Evolutionary conservation across 805 yeast species (phyloP).

Genomic region (Candida maesae): DNA sequence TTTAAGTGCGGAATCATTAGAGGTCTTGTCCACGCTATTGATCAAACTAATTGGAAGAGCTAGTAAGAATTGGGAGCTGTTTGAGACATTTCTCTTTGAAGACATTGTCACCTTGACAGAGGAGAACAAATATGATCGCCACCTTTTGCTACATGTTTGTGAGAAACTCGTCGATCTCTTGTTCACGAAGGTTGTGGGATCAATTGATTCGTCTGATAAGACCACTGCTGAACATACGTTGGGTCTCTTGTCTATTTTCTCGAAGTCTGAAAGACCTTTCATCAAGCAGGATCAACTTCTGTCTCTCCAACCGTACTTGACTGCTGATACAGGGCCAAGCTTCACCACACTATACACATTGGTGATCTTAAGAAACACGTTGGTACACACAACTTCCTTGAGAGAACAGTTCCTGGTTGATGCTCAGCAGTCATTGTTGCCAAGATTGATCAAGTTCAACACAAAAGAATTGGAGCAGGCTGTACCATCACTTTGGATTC

Average conservation of each 20-base stretch:
- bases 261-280: constrained; percentile 47
- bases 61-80: constrained; percentile 33
- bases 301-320: constrained; percentile 60
- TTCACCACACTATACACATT: constrained; percentile 46
- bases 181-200: constrained; percentile 35
- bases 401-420: constrained; percentile 47
- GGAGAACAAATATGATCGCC: constrained; percentile 17
- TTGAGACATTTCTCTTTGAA: constrained; percentile 45
- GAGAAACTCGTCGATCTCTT: constrained; percentile 32
- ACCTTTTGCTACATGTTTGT: constrained; percentile 22
- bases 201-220: constrained; percentile 26
- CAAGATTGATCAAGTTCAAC: constrained; percentile 55
- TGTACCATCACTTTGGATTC: constrained; percentile 61
- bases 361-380: constrained; percentile 47
- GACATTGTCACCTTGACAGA: constrained; percentile 35
- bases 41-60: constrained; percentile 1
- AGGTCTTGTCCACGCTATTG: constrained; percentile 2
- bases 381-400: constrained; percentile 42
- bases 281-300: constrained; percentile 64
- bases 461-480: constrained; percentile 67
- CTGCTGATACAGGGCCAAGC: constrained; percentile 42
- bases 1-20: too few species aligned
- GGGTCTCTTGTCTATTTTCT: constrained; percentile 53
- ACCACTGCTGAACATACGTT: constrained; percentile 34
- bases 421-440: constrained; percentile 50